Percentiles rank a stretch among this genome's conserved stretches.
These are phyloP conservation scores for Alternaria panax DNA, from an alignment of 2,329 filamentous ascomycete species.

Conservation along the genomic window DNA sequence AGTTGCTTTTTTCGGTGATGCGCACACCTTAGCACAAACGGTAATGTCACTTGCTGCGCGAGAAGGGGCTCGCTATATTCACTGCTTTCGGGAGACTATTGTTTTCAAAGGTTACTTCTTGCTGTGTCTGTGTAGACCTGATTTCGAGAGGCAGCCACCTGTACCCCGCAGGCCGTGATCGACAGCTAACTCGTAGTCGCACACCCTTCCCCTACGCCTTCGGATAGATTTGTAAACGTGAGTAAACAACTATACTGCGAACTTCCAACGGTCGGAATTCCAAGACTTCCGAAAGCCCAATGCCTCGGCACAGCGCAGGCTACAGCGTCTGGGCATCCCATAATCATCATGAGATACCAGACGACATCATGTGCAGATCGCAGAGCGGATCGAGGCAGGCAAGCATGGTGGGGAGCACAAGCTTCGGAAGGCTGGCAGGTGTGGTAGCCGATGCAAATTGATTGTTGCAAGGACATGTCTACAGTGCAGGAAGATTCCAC, in stretches of 20 bases:
- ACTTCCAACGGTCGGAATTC: background rate
- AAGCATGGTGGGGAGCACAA: background rate
- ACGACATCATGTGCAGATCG: background rate
- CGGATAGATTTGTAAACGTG: background rate
- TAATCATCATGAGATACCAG: background rate
- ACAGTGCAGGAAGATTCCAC: background rate
- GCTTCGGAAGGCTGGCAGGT: background rate
- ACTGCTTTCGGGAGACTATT: background rate
- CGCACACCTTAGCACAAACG: slow-evolving; percentile 9
- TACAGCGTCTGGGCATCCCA: background rate
- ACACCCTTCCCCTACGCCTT: too few relatives aligned
- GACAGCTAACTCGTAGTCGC: background rate
- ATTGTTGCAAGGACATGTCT: background rate
- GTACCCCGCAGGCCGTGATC: background rate
- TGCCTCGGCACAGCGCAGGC: background rate
- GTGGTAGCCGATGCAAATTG: background rate
- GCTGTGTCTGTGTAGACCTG: background rate
- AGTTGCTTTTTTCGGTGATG: background rate
- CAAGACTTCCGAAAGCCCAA: background rate
- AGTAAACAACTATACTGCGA: background rate
- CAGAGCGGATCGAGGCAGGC: background rate
- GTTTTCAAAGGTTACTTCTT: background rate
- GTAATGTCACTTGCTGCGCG: background rate
- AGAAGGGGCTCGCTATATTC: background rate
- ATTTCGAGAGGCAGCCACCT: background rate